Conservation (phyloP, 2,329 filamentous ascomycete species). For the Aspergillus aculeatus region DNA sequence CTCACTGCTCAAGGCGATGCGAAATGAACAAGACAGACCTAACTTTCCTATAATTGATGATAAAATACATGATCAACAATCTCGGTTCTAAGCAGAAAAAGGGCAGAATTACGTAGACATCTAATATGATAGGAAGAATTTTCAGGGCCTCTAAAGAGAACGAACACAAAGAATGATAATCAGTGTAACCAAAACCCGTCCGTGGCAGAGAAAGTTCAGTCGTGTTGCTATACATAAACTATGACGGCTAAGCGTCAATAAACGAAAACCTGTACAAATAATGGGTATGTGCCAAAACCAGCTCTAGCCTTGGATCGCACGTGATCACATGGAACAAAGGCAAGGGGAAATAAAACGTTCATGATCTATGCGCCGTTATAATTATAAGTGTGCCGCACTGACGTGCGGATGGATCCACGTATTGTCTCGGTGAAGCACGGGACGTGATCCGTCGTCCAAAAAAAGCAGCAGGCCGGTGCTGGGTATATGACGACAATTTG, state of each 20-base stretch:
- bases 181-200: not conserved
- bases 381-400: conserved; percentile 2
- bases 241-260: not conserved
- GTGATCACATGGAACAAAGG: conserved; percentile 15
- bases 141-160: not conserved
- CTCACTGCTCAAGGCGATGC: not conserved
- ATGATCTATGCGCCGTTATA: conserved; percentile 21
- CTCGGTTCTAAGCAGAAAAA: not conserved
- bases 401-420: not conserved
- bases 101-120: not conserved
- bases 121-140: not conserved
- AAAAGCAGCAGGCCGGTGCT: not conserved
- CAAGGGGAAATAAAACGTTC: conserved; percentile 13
- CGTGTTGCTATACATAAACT: not conserved
- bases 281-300: conserved; percentile 2
- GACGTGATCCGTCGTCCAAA: not conserved
- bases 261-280: conserved; percentile 2
- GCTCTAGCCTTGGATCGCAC: conserved; percentile 10
- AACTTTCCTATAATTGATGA: not conserved
- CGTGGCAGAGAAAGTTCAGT: not conserved
- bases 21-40: no score
- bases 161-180: not conserved
- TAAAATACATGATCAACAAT: not conserved
- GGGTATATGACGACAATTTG: not conserved
- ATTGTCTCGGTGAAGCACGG: not conserved